These are phyloP conservation scores for Acephala macrosclerotiorum DNA, from an alignment of 2,329 filamentous ascomycete genomes.

Conservation along the genomic window DNA sequence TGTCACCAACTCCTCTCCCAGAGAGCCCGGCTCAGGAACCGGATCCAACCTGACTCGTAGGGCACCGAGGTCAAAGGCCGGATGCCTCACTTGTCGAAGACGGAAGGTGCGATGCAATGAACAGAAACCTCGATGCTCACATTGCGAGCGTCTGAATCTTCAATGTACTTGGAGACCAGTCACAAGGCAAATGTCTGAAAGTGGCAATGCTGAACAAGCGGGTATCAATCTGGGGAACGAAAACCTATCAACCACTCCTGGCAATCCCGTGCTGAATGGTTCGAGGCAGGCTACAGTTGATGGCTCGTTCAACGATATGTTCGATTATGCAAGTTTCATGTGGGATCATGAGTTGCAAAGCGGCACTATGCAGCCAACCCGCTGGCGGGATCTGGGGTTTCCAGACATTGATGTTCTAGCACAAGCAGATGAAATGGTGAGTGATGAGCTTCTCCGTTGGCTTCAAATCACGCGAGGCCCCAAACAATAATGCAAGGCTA, in stretches of 20 bases:
- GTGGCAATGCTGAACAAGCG: not conserved
- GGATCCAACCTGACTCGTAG: conserved; percentile 10
- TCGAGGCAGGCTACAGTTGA: conserved; percentile 7
- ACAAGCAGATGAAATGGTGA: conserved; percentile 13
- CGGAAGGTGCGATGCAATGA: conserved; percentile 64
- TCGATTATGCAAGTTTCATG: conserved; percentile 58
- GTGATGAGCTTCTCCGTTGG: not conserved
- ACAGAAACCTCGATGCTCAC: conserved; percentile 58
- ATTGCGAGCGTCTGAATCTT: conserved; percentile 60
- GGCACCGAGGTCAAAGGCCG: conserved; percentile 45
- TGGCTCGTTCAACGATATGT: conserved; percentile 46
- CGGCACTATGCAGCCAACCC: conserved; percentile 40
- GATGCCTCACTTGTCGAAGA: conserved; percentile 57
- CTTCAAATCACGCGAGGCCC: not conserved
- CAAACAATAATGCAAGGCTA: not conserved
- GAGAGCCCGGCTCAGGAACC: not conserved
- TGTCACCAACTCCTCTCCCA: not conserved
- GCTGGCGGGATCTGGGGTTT: conserved; percentile 22
- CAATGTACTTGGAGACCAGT: conserved; percentile 57
- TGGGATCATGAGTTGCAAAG: conserved; percentile 50
- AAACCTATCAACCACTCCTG: not conserved
- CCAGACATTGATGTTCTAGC: conserved; percentile 17
- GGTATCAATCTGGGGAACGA: not conserved
- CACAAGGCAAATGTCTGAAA: not conserved
- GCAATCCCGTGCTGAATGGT: conserved; percentile 5